These are phyloP conservation scores for Neohortaea acidophila DNA, from an alignment of 495 filamentous ascomycete genomes.

Conservation along the genomic window DNA sequence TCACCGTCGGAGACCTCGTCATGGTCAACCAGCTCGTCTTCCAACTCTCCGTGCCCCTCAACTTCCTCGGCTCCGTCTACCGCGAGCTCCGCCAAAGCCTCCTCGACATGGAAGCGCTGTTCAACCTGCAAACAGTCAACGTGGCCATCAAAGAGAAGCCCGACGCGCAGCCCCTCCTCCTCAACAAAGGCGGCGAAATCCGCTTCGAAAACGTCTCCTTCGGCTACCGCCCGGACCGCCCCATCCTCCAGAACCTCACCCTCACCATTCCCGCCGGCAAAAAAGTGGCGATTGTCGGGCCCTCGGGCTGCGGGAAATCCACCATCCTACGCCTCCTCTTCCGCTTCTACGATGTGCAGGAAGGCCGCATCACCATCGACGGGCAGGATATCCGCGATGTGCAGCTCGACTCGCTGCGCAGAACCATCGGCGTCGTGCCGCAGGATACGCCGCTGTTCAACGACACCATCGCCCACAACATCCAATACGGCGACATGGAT, in stretches of 20 bases:
- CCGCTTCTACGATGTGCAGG: slow-evolving; percentile 83
- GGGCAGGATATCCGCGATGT: slow-evolving; percentile 83
- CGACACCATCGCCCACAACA: slow-evolving; percentile 87
- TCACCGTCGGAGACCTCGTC: slow-evolving; percentile 93
- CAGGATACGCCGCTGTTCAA: slow-evolving; percentile 97
- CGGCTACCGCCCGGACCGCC: slow-evolving; percentile 73
- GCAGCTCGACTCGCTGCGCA: slow-evolving; percentile 63
- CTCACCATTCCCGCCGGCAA: slow-evolving; percentile 88
- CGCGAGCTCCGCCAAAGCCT: slow-evolving; percentile 88
- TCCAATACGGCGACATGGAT: slow-evolving; percentile 78
- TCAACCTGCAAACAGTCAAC: slow-evolving; percentile 98
- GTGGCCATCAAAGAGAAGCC: slow-evolving; percentile 64
- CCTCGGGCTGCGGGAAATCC: slow-evolving; percentile 90
- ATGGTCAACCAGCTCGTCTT: slow-evolving; percentile 99
- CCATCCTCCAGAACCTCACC: slow-evolving; percentile 70
- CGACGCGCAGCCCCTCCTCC: slow-evolving; percentile 52
- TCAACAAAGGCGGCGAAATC: slow-evolving; percentile 73
- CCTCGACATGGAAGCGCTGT: slow-evolving; percentile 95
- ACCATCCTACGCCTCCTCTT: slow-evolving; percentile 83
- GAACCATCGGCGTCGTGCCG: slow-evolving; percentile 84
- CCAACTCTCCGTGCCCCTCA: slow-evolving; percentile 87
- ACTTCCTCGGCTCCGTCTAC: slow-evolving; percentile 92
- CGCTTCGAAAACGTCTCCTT: slow-evolving; percentile 90
- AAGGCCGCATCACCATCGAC: slow-evolving; percentile 78
- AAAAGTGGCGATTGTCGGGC: slow-evolving; percentile 91